A percentile compares a stretch with the other conserved stretches of the same genome.
Evolutionary conservation across 2,329 filamentous ascomycete species (phyloP).

Genomic region (Alternaria sp.): DNA sequence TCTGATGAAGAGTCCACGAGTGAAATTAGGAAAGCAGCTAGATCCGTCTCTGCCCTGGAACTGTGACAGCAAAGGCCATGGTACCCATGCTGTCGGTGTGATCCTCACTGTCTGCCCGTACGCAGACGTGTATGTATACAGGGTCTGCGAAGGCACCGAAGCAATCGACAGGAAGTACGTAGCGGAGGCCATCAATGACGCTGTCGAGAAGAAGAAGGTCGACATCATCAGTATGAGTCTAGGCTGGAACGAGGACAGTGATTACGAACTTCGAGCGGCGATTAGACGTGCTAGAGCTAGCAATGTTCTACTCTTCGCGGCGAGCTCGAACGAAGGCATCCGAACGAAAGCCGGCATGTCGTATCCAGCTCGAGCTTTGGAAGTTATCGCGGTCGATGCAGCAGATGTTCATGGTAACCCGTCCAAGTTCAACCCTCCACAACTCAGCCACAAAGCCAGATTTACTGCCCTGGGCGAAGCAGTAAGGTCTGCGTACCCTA

Average conservation of each 20-base stretch:
- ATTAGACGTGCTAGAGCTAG: neutral
- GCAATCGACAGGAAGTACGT: constrained; percentile 1
- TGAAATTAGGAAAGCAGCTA: neutral
- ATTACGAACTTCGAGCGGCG: neutral
- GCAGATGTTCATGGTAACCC: constrained; percentile 3
- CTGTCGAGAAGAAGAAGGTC: constrained; percentile 13
- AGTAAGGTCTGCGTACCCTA: neutral
- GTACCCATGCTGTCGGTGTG: constrained; percentile 15
- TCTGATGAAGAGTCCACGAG: neutral
- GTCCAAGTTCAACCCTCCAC: constrained; percentile 6
- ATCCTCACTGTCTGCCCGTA: constrained; percentile 18
- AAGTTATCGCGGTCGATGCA: constrained; percentile 17
- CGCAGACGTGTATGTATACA: constrained; percentile 15
- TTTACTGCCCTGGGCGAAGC: neutral
- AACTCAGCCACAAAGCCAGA: neutral
- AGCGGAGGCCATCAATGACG: constrained; percentile 14
- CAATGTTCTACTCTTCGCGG: constrained; percentile 4
- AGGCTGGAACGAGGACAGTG: constrained; percentile 2
- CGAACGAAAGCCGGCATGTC: constrained; percentile 1
- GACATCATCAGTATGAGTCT: constrained; percentile 22
- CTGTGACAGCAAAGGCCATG: constrained; percentile 8
- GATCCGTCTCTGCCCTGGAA: neutral
- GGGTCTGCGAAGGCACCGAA: neutral
- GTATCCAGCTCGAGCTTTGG: constrained; percentile 14
- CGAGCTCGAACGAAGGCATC: constrained; percentile 12